A percentile compares a stretch with the other conserved stretches of the same genome.
Evolutionary conservation across 2,329 filamentous ascomycete genomes (phyloP).

Genomic region (Xylaria arbuscula): DNA sequence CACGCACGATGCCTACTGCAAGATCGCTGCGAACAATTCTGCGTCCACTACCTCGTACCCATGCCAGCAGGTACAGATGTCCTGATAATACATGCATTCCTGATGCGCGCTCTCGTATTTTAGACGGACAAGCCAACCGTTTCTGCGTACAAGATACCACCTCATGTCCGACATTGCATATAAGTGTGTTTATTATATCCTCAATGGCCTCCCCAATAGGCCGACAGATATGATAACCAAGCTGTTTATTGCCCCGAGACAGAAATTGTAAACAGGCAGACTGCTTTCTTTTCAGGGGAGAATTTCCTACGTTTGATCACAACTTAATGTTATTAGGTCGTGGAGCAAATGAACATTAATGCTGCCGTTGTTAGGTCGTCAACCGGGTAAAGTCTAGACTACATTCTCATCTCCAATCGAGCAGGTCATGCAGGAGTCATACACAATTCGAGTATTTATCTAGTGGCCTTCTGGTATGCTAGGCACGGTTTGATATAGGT

Average conservation of each 20-base stretch:
- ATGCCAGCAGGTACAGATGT: conserved; percentile 5
- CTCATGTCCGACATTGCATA: conserved; percentile 16
- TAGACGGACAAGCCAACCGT: conserved; percentile 2
- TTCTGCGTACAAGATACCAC: conserved; percentile 17
- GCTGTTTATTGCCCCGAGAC: conserved; percentile 7
- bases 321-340: not conserved
- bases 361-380: not conserved
- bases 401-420: not conserved
- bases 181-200: conserved; percentile 23
- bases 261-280: conserved; percentile 11
- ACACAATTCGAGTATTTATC: no score
- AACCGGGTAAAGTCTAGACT: not conserved
- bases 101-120: conserved; percentile 6
- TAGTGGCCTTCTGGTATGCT: not conserved
- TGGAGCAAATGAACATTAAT: not conserved
- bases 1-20: conserved; percentile 27
- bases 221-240: conserved; percentile 1
- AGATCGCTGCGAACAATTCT: conserved; percentile 26
- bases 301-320: not conserved
- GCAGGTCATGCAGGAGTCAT: no score
- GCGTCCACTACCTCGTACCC: not conserved
- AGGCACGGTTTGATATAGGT: not conserved
- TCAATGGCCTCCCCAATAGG: conserved; percentile 23
- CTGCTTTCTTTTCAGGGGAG: not conserved
- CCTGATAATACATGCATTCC: conserved; percentile 10